These are phyloP conservation scores for Paraphoma sp. DNA, from an alignment of 2,329 filamentous ascomycete species.

Conservation along the genomic window DNA sequence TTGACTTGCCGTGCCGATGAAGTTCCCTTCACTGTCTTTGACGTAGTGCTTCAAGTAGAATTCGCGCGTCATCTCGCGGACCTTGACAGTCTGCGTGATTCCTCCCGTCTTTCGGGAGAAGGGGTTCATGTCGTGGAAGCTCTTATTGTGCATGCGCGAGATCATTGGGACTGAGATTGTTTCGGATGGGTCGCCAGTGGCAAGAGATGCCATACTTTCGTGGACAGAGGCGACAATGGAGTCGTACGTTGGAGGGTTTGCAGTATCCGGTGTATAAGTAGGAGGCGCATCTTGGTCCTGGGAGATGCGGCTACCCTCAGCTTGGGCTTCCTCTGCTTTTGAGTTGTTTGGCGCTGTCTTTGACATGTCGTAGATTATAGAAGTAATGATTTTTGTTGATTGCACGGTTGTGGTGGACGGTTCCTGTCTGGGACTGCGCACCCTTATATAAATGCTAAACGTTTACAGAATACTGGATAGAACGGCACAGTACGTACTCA, in stretches of 20 bases:
- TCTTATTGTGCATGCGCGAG: slow-evolving; percentile 7
- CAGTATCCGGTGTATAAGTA: slow-evolving; percentile 4
- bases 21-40: slow-evolving; percentile 38
- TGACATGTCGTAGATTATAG: background rate
- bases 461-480: too few species aligned
- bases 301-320: background rate
- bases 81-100: slow-evolving; percentile 5
- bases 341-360: background rate
- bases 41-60: slow-evolving; percentile 37
- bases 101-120: slow-evolving; percentile 15
- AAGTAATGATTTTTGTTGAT: background rate
- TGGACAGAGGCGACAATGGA: background rate
- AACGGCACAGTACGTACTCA: background rate
- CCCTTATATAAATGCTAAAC: too few species aligned
- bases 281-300: slow-evolving; percentile 6
- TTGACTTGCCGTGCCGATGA: slow-evolving; percentile 27
- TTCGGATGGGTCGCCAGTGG: slow-evolving; percentile 11
- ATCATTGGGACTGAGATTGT: slow-evolving; percentile 21
- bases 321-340: background rate
- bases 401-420: background rate
- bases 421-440: too few species aligned
- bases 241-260: slow-evolving; percentile 12
- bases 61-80: slow-evolving; percentile 27
- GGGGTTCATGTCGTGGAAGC: slow-evolving; percentile 19
- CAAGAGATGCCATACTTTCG: slow-evolving; percentile 8